Evolutionary conservation across 495 filamentous ascomycete genomes (phyloP).

Genomic region (Talaromyces nanjingensis): DNA sequence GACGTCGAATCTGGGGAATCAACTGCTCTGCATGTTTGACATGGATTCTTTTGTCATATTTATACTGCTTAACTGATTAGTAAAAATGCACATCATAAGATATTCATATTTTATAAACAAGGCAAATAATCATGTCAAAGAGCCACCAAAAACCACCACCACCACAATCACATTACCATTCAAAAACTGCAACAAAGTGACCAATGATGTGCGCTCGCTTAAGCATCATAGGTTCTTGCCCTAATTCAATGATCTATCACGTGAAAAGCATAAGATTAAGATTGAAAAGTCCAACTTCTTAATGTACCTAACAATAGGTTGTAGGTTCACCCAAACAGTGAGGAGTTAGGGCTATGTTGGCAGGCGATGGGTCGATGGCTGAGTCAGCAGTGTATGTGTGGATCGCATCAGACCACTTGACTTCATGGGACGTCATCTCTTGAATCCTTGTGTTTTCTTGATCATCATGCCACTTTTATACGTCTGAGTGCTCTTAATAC

Average conservation of each 20-base stretch:
- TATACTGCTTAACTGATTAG: background rate
- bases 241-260: background rate
- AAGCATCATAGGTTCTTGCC: background rate
- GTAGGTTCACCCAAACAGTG: background rate
- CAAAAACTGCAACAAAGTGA: background rate
- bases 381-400: background rate
- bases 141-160: background rate
- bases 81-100: background rate
- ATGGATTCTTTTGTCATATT: background rate
- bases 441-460: background rate
- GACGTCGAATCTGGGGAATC: no score
- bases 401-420: background rate
- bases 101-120: background rate
- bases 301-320: background rate
- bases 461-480: background rate
- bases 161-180: background rate
- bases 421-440: conserved; percentile 3
- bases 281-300: background rate
- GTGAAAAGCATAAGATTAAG: background rate
- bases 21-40: background rate
- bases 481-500: background rate
- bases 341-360: conserved; percentile 4
- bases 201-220: background rate
- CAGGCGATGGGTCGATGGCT: background rate
- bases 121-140: background rate